Base-by-base conservation (phyloP, 108 stramenopile genomes). In the Stephanodiscus triporus region DNA sequence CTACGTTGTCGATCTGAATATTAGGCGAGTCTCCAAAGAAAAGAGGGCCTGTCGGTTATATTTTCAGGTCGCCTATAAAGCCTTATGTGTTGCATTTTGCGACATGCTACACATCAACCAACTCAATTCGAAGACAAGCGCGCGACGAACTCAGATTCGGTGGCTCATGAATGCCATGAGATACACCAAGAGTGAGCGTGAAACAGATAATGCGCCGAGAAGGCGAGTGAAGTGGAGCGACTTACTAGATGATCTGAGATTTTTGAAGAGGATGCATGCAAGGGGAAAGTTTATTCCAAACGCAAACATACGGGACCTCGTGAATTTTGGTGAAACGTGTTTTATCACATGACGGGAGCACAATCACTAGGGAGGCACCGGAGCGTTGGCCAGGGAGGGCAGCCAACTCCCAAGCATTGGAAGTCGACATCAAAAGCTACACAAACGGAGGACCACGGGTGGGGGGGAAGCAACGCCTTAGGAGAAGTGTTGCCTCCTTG, bases 261-360 rank as follows among this genome's bases (percentile, higher is more conserved):
- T 66, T 49, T 17, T 23, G 30, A 32, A 48, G 26, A 4, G 23
- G 6, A 49, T 29, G 68, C 16, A 19, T 6, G 1, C 56, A 30
- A 8, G 2, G 30, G 30, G 30, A n/a, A n/a, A 2, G 30, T 34
- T 40, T 13, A 57, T 57, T 57, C 56, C 56, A 6, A 14, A 27
- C 3, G 0, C 0, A 1, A 27, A 30, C 45, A 42, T 58, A 1
- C 5, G 34, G 11, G 49, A 49, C 6, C 34, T 68, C 20, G 4
- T 55, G 1, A 68, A 68, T 34, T 19, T 68, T 34, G 67, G 55
- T 8, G 67, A 68, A 36, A 36, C 67, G n/a, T 47, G 16, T 34
- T 10, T n/a, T 68, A 8, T 55, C 53, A 9, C 67, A 55, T 49
- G 67, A 68, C 37, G 67, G 67, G 17, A 68, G 67, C 67, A 55